These are phyloP conservation scores for Diversispora epigaea DNA, from an alignment of 192 early-diverging fungal species.

Conservation along the genomic window DNA sequence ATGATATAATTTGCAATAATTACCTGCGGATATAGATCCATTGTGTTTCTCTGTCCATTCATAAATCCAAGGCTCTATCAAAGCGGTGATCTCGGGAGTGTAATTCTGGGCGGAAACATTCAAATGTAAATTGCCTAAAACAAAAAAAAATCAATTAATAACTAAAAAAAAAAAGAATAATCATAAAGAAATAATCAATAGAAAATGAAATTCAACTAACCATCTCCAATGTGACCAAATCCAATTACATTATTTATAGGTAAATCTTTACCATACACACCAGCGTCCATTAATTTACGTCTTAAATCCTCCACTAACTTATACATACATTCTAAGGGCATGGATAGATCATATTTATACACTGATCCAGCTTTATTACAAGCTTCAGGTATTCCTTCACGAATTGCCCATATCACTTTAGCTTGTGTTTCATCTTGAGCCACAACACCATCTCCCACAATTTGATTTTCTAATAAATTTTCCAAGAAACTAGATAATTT, in stretches of 20 bases:
- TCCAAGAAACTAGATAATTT: slow-evolving; percentile 81
- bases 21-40: slow-evolving; percentile 33
- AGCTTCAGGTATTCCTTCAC: slow-evolving; percentile 94
- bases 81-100: slow-evolving; percentile 56
- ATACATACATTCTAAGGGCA: slow-evolving; percentile 86
- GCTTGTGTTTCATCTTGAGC: slow-evolving; percentile 88
- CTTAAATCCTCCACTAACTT: slow-evolving; percentile 80
- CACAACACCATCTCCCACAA: slow-evolving; percentile 84
- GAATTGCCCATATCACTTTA: slow-evolving; percentile 79
- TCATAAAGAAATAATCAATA: not conserved
- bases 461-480: slow-evolving; percentile 67
- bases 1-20: not conserved
- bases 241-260: slow-evolving; percentile 78
- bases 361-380: slow-evolving; percentile 81
- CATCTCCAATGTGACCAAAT: slow-evolving; percentile 97
- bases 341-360: slow-evolving; percentile 96
- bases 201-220: slow-evolving; percentile 38
- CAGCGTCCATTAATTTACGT: slow-evolving; percentile 55
- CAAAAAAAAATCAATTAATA: not conserved
- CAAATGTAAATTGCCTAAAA: slow-evolving; percentile 82
- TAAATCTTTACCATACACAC: slow-evolving; percentile 57
- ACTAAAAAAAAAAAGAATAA: not conserved
- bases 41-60: slow-evolving; percentile 70
- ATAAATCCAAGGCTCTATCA: slow-evolving; percentile 88
- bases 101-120: slow-evolving; percentile 74